These are phyloP conservation scores for Rhizomucor pusillus DNA, from an alignment of 371 early-diverging fungal species.

Conservation along the genomic window DNA sequence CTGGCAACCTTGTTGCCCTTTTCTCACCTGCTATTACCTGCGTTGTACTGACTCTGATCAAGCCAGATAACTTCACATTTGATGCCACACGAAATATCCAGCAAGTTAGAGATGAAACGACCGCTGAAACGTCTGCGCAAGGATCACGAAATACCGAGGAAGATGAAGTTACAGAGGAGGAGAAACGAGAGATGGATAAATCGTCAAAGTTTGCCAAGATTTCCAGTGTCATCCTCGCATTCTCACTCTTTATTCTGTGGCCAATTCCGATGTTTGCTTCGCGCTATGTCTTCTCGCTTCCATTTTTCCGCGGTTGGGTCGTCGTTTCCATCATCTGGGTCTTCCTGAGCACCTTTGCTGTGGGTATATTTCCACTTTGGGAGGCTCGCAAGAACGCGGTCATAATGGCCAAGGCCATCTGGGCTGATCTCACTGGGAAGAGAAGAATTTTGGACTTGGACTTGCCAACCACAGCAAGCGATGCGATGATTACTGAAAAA, in stretches of 20 bases:
- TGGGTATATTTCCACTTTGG: constrained; percentile 59
- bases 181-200: constrained; percentile 18
- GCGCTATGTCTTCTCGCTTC: constrained; percentile 57
- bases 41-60: constrained; percentile 29
- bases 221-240: constrained; percentile 43
- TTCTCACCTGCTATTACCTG: constrained; percentile 25
- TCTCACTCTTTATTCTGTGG: constrained; percentile 62
- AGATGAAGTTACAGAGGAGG: constrained; percentile 14
- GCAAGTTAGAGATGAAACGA: constrained; percentile 38
- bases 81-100: constrained; percentile 47
- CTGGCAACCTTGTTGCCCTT: constrained; percentile 59
- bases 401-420: constrained; percentile 38
- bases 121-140: constrained; percentile 17
- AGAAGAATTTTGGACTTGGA: constrained; percentile 4
- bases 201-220: constrained; percentile 32
- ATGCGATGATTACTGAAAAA: background rate
- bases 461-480: background rate
- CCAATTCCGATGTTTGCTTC: constrained; percentile 68
- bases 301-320: constrained; percentile 72
- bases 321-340: constrained; percentile 63
- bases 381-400: constrained; percentile 51
- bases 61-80: constrained; percentile 65
- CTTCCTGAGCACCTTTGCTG: constrained; percentile 50
- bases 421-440: constrained; percentile 35
- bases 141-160: constrained; percentile 20